These are phyloP conservation scores for Didymella keratinophila DNA, from an alignment of 2,329 filamentous ascomycete genomes.

Conservation along the genomic window DNA sequence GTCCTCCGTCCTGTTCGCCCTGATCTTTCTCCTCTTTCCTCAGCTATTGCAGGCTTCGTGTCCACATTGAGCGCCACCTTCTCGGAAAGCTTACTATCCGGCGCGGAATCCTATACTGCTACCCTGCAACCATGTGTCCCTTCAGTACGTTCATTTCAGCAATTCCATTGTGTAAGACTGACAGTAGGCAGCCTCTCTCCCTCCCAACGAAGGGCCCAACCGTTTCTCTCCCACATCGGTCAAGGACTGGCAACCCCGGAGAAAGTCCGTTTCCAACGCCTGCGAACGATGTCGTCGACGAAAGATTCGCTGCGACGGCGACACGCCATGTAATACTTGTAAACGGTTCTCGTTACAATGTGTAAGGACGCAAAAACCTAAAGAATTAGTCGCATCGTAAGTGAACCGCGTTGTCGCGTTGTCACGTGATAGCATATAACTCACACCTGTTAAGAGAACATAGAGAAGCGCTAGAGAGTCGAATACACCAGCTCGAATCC, in stretches of 20 bases:
- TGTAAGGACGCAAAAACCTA: constrained; percentile 47
- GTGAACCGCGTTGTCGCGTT: constrained; percentile 28
- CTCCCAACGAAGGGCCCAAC: constrained; percentile 40
- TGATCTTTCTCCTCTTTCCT: constrained; percentile 28
- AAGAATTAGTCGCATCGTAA: constrained; percentile 48
- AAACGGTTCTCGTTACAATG: constrained; percentile 50
- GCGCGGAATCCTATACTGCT: constrained; percentile 37
- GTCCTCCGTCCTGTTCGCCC: constrained; percentile 41
- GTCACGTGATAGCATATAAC: constrained; percentile 35
- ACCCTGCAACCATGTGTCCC: constrained; percentile 44
- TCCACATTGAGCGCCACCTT: constrained; percentile 20
- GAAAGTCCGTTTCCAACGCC: constrained; percentile 50
- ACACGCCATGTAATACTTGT: constrained; percentile 49
- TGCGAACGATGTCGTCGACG: constrained; percentile 48
- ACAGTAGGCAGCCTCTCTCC: constrained; percentile 36
- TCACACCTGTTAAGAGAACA: constrained; percentile 41
- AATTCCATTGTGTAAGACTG: neutral
- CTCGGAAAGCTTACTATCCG: constrained; percentile 40
- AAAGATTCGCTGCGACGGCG: constrained; percentile 50
- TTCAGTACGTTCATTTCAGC: constrained; percentile 38
- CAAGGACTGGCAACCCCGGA: constrained; percentile 46
- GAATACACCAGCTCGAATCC: constrained; percentile 50
- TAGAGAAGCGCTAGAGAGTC: constrained; percentile 46
- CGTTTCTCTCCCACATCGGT: constrained; percentile 44
- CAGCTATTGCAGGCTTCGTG: constrained; percentile 31